Percentiles rank a stretch among this genome's conserved stretches.
phyloP scores from a whole-genome alignment of 1,139 yeast species.

The Protomyces lactucae-debilis region DNA sequence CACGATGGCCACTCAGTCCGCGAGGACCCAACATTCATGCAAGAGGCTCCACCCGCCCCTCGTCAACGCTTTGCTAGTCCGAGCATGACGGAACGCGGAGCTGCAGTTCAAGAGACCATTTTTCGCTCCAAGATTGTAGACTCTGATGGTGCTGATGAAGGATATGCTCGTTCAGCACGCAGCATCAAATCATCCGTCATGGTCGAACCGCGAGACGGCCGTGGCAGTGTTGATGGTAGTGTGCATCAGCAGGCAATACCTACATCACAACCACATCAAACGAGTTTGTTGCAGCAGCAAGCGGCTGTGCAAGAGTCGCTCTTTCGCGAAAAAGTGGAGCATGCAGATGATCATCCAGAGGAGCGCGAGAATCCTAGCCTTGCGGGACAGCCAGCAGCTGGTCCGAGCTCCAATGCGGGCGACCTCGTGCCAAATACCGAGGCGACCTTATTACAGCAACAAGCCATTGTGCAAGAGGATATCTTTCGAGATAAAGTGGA shows the following conservation, averaged over 20 bases:
- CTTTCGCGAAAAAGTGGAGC: constrained; percentile 17
- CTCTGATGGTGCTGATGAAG: constrained; percentile 2
- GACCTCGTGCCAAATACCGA: constrained; percentile 6
- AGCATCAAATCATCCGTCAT: constrained; percentile 19
- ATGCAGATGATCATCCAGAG: neutral
- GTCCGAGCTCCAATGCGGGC: constrained; percentile 14
- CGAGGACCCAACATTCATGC: neutral
- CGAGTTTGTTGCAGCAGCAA: constrained; percentile 12
- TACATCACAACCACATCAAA: neutral
- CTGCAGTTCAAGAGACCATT: constrained; percentile 22
- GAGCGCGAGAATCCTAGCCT: constrained; percentile 11
- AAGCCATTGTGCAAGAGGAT: constrained; percentile 17
- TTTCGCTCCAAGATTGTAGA: constrained; percentile 18
- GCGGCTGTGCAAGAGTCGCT: constrained; percentile 20
- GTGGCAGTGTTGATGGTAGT: constrained; percentile 17
- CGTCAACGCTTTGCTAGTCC: constrained; percentile 4
- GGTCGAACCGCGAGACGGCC: constrained; percentile 18
- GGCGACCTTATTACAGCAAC: constrained; percentile 20
- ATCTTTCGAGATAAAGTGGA: constrained; percentile 22
- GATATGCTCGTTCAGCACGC: neutral
- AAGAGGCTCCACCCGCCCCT: neutral
- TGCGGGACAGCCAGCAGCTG: constrained; percentile 11
- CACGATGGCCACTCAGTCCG: neutral
- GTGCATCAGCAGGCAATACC: neutral
- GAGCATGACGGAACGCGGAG: constrained; percentile 20